A percentile compares a stretch with the other conserved stretches of the same genome.
These are phyloP conservation scores for Lachancea thermotolerans DNA, from an alignment of 805 yeast genomes.

Conservation along the genomic window DNA sequence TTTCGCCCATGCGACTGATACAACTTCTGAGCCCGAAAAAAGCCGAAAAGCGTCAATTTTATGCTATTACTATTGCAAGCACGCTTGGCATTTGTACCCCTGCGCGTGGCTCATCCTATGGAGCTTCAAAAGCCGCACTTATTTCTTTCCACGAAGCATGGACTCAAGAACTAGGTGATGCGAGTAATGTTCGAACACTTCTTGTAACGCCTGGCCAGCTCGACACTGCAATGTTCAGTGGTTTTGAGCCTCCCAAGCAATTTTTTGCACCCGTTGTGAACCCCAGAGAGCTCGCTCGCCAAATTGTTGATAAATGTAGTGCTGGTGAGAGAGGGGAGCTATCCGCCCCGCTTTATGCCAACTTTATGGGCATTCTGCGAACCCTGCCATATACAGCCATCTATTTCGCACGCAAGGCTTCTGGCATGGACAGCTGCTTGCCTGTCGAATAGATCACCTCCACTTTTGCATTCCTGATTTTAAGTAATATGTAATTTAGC, in stretches of 20 bases:
- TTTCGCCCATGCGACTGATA: constrained; percentile 59
- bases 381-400: constrained; percentile 58
- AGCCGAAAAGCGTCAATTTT: constrained; percentile 51
- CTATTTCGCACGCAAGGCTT: constrained; percentile 36
- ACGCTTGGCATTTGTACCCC: constrained; percentile 77
- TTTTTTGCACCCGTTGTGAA: constrained; percentile 74
- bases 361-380: constrained; percentile 60
- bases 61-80: constrained; percentile 71
- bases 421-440: constrained; percentile 60
- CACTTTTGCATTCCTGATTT: no score
- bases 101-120: constrained; percentile 67
- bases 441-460: constrained; percentile 15
- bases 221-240: constrained; percentile 66
- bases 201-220: constrained; percentile 82
- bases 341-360: constrained; percentile 66
- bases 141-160: constrained; percentile 79
- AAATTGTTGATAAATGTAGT: constrained; percentile 47
- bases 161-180: constrained; percentile 56
- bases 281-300: constrained; percentile 49
- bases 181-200: constrained; percentile 52
- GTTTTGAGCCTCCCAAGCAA: constrained; percentile 65
- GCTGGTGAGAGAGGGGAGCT: constrained; percentile 66
- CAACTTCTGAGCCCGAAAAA: constrained; percentile 59
- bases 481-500: no score
- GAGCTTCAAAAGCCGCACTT: constrained; percentile 80